Conservation (phyloP, 2,329 filamentous ascomycete genomes). For the Xylariaceae sp. region DNA sequence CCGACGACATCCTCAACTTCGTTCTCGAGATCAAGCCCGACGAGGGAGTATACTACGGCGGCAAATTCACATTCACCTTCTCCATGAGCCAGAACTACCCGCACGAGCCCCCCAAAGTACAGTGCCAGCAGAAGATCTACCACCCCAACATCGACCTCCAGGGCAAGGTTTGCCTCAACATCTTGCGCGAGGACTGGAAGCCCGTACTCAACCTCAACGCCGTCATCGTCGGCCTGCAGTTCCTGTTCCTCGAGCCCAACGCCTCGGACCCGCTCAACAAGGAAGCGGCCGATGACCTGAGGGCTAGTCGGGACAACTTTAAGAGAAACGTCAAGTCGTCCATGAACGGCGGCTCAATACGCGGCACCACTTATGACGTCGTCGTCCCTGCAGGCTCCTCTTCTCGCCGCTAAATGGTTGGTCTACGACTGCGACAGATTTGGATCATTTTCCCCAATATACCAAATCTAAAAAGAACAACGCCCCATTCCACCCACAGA, state of each 20-base stretch:
- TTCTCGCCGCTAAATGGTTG: conserved; percentile 3
- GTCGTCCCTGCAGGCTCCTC: conserved; percentile 40
- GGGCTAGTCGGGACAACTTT: conserved; percentile 80
- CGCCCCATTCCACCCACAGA: conserved; percentile 12
- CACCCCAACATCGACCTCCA: conserved; percentile 98
- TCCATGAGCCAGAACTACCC: conserved; percentile 92
- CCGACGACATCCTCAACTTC: conserved; percentile 84
- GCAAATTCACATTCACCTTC: conserved; percentile 85
- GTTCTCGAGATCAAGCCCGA: conserved; percentile 77
- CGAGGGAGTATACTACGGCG: conserved; percentile 84
- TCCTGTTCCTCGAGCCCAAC: conserved; percentile 96
- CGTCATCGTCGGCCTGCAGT: conserved; percentile 90
- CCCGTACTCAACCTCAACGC: conserved; percentile 95
- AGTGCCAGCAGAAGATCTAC: conserved; percentile 97
- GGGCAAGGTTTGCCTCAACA: conserved; percentile 97
- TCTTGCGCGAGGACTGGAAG: conserved; percentile 97
- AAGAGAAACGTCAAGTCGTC: conserved; percentile 82
- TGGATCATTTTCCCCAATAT: too few relatives aligned
- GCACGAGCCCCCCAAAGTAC: conserved; percentile 95
- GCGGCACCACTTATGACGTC: conserved; percentile 69
- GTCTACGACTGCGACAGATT: too few relatives aligned
- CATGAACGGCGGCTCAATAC: conserved; percentile 77
- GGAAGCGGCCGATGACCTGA: conserved; percentile 90
- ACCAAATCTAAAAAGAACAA: neutral
- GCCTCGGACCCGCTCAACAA: conserved; percentile 97